These are phyloP conservation scores for Geotrichum fermentans DNA, from an alignment of 1,139 yeast genomes.

Conservation along the genomic window DNA sequence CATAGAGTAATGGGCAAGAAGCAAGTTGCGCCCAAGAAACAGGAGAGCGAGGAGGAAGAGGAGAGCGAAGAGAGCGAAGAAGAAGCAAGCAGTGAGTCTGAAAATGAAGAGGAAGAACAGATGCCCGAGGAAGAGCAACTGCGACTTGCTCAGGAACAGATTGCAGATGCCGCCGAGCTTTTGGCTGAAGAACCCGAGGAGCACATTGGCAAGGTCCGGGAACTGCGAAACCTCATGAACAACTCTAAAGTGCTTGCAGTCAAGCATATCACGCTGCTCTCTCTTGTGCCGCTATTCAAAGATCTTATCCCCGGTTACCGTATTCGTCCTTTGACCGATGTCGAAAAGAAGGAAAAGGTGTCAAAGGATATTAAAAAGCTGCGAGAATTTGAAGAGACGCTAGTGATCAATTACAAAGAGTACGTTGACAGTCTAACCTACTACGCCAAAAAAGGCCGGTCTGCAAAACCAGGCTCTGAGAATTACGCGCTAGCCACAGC, in stretches of 20 bases:
- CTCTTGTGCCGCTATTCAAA: conserved; percentile 80
- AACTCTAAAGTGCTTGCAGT: conserved; percentile 63
- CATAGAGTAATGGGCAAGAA: conserved; percentile 50
- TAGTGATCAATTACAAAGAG: conserved; percentile 64
- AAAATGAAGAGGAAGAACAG: conserved; percentile 32
- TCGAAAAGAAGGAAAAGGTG: conserved; percentile 76
- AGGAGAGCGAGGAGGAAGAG: conserved; percentile 6
- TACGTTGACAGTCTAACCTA: conserved; percentile 52
- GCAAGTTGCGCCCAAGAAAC: conserved; percentile 22
- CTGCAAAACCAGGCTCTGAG: conserved; percentile 36
- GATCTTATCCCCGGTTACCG: conserved; percentile 83
- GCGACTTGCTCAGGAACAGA: conserved; percentile 65
- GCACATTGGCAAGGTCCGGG: conserved; percentile 58
- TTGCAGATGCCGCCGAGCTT: conserved; percentile 74
- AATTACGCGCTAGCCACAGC: conserved; percentile 48
- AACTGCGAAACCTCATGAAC: conserved; percentile 63
- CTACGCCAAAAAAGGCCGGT: conserved; percentile 29
- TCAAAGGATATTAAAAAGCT: conserved; percentile 72
- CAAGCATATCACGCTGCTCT: conserved; percentile 66
- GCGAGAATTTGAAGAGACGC: conserved; percentile 72
- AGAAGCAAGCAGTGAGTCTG: conserved; percentile 24
- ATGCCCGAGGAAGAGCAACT: conserved; percentile 71
- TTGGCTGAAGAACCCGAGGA: conserved; percentile 90
- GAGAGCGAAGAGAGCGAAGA: conserved; percentile 15
- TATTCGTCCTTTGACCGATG: conserved; percentile 74